These are phyloP conservation scores for Cyclostephanos tholiformis DNA, from an alignment of 108 stramenopile species.

Conservation along the genomic window DNA sequence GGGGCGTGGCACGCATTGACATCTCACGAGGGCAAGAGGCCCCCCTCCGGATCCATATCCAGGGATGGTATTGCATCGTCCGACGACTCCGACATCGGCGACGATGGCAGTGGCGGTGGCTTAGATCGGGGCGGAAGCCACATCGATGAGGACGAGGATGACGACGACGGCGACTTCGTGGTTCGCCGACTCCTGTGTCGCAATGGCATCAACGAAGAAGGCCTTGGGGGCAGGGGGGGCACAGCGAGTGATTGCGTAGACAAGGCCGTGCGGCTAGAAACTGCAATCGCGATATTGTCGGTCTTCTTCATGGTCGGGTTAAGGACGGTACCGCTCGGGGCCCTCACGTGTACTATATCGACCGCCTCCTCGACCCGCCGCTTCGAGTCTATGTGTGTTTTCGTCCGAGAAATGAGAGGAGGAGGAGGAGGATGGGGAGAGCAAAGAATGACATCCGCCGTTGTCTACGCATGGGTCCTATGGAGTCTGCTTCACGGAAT, in stretches of 20 bases:
- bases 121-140: too few relatives aligned
- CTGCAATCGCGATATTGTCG: constrained; percentile 35
- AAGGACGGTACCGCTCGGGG: constrained; percentile 41
- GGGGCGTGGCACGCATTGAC: constrained; percentile 44
- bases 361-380: not conserved
- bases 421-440: not conserved
- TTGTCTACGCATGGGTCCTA: constrained; percentile 38
- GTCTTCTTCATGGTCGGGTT: constrained; percentile 50
- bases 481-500: constrained; percentile 46
- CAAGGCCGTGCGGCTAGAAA: constrained; percentile 46
- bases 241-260: constrained; percentile 46
- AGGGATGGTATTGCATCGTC: not conserved
- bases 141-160: not conserved
- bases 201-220: constrained; percentile 20
- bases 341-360: constrained; percentile 8
- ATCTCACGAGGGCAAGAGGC: too few relatives aligned
- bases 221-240: constrained; percentile 35
- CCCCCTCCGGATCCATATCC: too few relatives aligned
- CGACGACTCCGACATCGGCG: not conserved
- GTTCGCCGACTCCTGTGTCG: constrained; percentile 46
- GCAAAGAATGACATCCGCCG: not conserved
- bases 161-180: constrained; percentile 27
- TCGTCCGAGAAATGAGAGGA: not conserved
- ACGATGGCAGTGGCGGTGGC: not conserved
- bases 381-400: not conserved